A percentile compares a stretch with the other conserved stretches of the same genome.
Evolutionary conservation across 345 rosid species (phyloP).

Genomic region (Jatropha curcas): DNA sequence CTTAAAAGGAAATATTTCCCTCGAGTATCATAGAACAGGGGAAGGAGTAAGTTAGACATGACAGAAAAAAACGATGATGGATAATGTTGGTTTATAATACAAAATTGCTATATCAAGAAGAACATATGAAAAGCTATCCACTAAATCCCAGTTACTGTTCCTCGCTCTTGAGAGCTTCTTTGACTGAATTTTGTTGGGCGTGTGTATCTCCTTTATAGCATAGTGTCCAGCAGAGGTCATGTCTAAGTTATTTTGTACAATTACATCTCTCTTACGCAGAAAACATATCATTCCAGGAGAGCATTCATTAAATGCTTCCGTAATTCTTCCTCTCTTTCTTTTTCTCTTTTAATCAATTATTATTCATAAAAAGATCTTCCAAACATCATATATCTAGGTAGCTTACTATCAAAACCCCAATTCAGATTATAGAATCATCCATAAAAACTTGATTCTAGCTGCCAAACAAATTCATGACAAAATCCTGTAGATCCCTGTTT

Average conservation of each 20-base stretch:
- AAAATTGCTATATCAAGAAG: constrained; percentile 10
- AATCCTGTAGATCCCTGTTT: not conserved
- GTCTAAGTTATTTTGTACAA: not conserved
- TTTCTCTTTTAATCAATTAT: not conserved
- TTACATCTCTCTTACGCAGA: not conserved
- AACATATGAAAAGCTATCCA: not conserved
- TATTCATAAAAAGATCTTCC: not conserved
- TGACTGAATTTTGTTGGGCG: constrained; percentile 1
- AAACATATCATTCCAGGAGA: not conserved
- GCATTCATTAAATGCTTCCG: not conserved
- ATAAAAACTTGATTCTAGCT: not conserved
- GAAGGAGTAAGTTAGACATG: not conserved
- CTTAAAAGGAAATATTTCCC: not conserved
- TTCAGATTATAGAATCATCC: constrained; percentile 6
- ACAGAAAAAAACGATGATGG: not conserved
- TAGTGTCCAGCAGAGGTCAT: not conserved
- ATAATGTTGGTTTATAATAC: not conserved
- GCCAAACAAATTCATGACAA: not conserved
- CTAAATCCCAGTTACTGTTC: not conserved
- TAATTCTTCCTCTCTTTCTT: not conserved
- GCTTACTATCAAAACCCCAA: not conserved
- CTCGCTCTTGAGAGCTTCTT: not conserved
- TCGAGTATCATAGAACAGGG: not conserved
- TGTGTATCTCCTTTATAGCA: not conserved
- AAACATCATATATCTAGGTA: not conserved